Evolutionary conservation across 192 early-diverging fungal genomes (phyloP).

Genomic region (Podila horticola): DNA sequence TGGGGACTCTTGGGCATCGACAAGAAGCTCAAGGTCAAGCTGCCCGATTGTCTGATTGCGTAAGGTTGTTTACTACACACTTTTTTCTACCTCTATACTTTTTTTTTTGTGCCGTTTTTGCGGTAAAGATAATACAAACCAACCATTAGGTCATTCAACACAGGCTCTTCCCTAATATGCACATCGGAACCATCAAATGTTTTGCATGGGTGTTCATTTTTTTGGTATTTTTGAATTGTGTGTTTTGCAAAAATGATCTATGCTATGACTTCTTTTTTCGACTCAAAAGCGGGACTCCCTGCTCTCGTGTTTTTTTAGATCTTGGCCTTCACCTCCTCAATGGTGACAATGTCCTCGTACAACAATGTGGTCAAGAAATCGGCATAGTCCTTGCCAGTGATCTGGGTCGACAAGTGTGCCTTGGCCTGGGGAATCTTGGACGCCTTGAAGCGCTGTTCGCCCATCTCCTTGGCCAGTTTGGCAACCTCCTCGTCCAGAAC

Average conservation of each 20-base stretch:
- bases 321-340: conserved; percentile 38
- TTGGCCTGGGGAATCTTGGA: conserved; percentile 76
- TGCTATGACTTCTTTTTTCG: too few relatives aligned
- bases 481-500: conserved; percentile 87
- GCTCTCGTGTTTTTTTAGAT: conserved; percentile 15
- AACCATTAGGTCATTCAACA: too few relatives aligned
- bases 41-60: conserved; percentile 37
- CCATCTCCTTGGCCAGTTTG: conserved; percentile 69
- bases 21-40: conserved; percentile 52
- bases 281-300: too few relatives aligned
- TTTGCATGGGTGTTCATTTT: too few relatives aligned
- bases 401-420: conserved; percentile 74
- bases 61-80: too few relatives aligned
- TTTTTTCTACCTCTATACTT: too few relatives aligned
- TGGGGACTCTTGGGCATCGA: conserved; percentile 53
- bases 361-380: conserved; percentile 94
- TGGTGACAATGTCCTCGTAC: conserved; percentile 85
- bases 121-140: too few relatives aligned
- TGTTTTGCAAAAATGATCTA: too few relatives aligned
- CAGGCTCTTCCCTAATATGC: too few relatives aligned
- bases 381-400: conserved; percentile 83
- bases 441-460: conserved; percentile 66
- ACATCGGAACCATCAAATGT: too few relatives aligned
- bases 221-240: too few relatives aligned
- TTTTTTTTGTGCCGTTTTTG: too few relatives aligned